These are phyloP conservation scores for Sporothrix schenckii DNA, from an alignment of 2,329 filamentous ascomycete genomes.

Conservation along the genomic window DNA sequence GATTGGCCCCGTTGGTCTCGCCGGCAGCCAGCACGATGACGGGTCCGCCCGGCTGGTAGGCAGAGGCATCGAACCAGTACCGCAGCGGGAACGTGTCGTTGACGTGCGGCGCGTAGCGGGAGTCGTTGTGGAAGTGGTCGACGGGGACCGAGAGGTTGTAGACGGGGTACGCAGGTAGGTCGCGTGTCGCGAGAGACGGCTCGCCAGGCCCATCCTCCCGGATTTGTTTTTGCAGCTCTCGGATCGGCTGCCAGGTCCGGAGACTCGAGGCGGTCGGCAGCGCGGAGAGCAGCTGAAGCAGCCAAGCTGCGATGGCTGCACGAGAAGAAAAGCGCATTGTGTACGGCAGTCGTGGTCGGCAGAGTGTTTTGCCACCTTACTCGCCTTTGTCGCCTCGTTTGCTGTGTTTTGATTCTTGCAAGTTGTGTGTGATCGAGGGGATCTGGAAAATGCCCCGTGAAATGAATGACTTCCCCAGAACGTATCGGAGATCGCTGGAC, in stretches of 20 bases:
- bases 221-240: slow-evolving; percentile 28
- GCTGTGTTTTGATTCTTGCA: not conserved
- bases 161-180: slow-evolving; percentile 43
- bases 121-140: slow-evolving; percentile 83
- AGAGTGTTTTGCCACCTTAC: not conserved
- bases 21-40: slow-evolving; percentile 77
- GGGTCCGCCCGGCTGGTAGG: slow-evolving; percentile 77
- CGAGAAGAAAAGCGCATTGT: slow-evolving; percentile 4
- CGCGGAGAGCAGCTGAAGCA: slow-evolving; percentile 2
- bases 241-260: slow-evolving; percentile 33
- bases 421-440: not conserved
- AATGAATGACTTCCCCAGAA: slow-evolving; percentile 12
- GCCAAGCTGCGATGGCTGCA: not conserved
- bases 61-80: slow-evolving; percentile 80
- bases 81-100: slow-evolving; percentile 68
- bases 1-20: slow-evolving; percentile 65
- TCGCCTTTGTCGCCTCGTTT: not conserved
- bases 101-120: slow-evolving; percentile 74
- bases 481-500: not conserved
- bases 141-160: slow-evolving; percentile 57
- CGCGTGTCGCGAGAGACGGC: not conserved
- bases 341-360: not conserved
- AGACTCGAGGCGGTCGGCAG: slow-evolving; percentile 18
- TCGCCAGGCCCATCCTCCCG: not conserved
- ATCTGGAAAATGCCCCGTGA: not conserved